Percentiles rank a stretch among this genome's conserved stretches.
phyloP scores from a whole-genome alignment of 192 early-diverging fungal genomes.

The Rhizoclosmatium globosum region DNA sequence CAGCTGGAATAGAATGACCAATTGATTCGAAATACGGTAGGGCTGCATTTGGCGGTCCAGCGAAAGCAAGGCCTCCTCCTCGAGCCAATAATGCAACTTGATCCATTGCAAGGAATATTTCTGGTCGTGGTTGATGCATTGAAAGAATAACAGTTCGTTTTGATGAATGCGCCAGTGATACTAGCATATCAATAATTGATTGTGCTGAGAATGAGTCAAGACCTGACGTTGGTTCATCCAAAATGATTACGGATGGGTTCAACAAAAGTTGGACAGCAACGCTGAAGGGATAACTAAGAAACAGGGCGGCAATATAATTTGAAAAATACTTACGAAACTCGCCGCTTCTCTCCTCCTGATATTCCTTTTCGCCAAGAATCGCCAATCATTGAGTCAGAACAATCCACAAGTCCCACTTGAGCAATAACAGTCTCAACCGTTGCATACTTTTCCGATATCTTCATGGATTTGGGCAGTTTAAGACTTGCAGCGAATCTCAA shows the following conservation, averaged over 20 bases:
- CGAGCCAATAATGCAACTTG: slow-evolving; percentile 79
- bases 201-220: slow-evolving; percentile 75
- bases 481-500: slow-evolving; percentile 72
- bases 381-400: slow-evolving; percentile 49
- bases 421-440: slow-evolving; percentile 49
- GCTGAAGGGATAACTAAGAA: slow-evolving; percentile 41
- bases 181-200: slow-evolving; percentile 64
- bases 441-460: slow-evolving; percentile 21
- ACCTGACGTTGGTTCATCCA: slow-evolving; percentile 48
- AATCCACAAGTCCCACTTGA: slow-evolving; percentile 51
- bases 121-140: slow-evolving; percentile 87
- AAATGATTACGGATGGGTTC: slow-evolving; percentile 60
- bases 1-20: slow-evolving; percentile 59
- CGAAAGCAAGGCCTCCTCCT: slow-evolving; percentile 69
- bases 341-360: slow-evolving; percentile 8
- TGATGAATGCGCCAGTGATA: slow-evolving; percentile 35
- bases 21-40: slow-evolving; percentile 63
- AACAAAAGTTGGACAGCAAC: slow-evolving; percentile 84
- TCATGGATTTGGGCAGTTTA: slow-evolving; percentile 54
- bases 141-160: slow-evolving; percentile 76
- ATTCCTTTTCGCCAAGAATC: slow-evolving; percentile 49
- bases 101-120: slow-evolving; percentile 84
- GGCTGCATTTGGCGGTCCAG: slow-evolving; percentile 54
- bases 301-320: neutral
- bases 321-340: slow-evolving; percentile 62